Evolutionary conservation across 768 basidiomycete genomes (phyloP).

Genomic region (Cyclocybe cylindracea): DNA sequence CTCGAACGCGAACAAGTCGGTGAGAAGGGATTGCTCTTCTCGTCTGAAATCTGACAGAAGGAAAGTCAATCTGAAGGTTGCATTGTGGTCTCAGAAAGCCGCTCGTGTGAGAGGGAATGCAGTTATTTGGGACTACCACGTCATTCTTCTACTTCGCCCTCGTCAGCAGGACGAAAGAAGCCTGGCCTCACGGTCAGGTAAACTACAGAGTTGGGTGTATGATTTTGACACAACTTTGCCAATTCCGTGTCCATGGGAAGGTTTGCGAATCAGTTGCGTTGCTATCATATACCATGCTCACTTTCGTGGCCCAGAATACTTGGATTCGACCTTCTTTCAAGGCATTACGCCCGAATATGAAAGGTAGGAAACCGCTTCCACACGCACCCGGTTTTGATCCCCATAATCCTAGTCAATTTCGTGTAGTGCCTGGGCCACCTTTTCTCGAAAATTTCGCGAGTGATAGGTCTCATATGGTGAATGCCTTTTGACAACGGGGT

Average conservation of each 20-base stretch:
- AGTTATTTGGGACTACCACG: slow-evolving; percentile 79
- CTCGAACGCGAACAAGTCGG: slow-evolving; percentile 62
- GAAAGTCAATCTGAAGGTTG: slow-evolving; percentile 45
- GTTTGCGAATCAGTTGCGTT: slow-evolving; percentile 28
- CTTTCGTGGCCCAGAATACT: slow-evolving; percentile 38
- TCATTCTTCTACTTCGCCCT: slow-evolving; percentile 54
- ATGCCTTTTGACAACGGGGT: slow-evolving; percentile 14
- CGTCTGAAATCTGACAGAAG: slow-evolving; percentile 1
- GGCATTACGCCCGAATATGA: slow-evolving; percentile 37
- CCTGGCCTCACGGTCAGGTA: not conserved
- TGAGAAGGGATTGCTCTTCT: slow-evolving; percentile 23
- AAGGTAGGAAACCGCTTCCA: slow-evolving; percentile 35
- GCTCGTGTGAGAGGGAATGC: slow-evolving; percentile 31
- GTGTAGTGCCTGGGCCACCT: slow-evolving; percentile 52
- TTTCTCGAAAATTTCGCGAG: slow-evolving; percentile 69
- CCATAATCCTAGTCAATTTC: slow-evolving; percentile 48
- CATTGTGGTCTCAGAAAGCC: slow-evolving; percentile 62
- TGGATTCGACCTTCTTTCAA: slow-evolving; percentile 43
- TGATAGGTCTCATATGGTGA: slow-evolving; percentile 77
- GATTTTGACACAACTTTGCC: slow-evolving; percentile 62
- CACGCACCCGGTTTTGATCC: not conserved
- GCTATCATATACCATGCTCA: not conserved
- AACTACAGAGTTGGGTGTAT: slow-evolving; percentile 55
- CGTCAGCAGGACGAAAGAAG: slow-evolving; percentile 9
- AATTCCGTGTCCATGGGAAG: slow-evolving; percentile 52